Percentiles rank a stretch among this genome's conserved stretches.
phyloP scores from a whole-genome alignment of 2,329 filamentous ascomycete genomes.

The Monosporascus sp. region DNA sequence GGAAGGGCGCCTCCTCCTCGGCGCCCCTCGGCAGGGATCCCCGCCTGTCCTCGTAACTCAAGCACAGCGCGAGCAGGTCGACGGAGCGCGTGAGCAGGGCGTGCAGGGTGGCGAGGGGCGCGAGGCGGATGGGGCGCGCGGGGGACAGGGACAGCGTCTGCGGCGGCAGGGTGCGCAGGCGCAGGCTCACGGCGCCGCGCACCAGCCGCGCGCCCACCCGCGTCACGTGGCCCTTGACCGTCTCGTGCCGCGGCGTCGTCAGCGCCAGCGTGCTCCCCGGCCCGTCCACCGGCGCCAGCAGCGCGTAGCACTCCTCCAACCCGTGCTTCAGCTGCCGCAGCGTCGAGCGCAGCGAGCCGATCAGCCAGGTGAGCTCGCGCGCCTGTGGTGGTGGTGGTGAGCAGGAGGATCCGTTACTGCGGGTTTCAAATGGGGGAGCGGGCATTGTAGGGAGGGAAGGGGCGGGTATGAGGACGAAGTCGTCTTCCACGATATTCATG shows the following conservation, averaged over 20 bases:
- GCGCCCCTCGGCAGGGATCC: background rate
- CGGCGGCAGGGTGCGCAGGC: constrained; percentile 61
- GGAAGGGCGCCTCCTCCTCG: constrained; percentile 47
- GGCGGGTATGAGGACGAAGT: constrained; percentile 17
- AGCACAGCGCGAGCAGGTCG: constrained; percentile 73
- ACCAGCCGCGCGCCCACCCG: constrained; percentile 85
- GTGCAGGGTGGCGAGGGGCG: constrained; percentile 65
- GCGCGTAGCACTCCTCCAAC: constrained; percentile 80
- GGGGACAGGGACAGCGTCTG: constrained; percentile 44
- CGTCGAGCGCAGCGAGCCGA: constrained; percentile 41
- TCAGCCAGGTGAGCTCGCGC: constrained; percentile 51
- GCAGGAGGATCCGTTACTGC: constrained; percentile 1
- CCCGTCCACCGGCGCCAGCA: constrained; percentile 72
- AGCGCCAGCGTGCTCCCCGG: constrained; percentile 85
- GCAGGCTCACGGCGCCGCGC: constrained; percentile 77
- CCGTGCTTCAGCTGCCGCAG: constrained; percentile 53
- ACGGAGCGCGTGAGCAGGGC: constrained; percentile 77
- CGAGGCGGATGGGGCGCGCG: constrained; percentile 51
- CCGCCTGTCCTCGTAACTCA: constrained; percentile 45
- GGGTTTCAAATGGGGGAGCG: background rate
- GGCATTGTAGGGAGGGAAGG: constrained; percentile 1
- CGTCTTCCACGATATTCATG: constrained; percentile 27
- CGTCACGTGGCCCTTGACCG: constrained; percentile 87
- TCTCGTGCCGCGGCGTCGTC: constrained; percentile 80
- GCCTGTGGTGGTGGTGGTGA: constrained; percentile 12